Evolutionary conservation across 2,329 filamentous ascomycete genomes (phyloP), one percentile per base, ranked within the genome.

Genomic region (Myrmaecium sp.): DNA sequence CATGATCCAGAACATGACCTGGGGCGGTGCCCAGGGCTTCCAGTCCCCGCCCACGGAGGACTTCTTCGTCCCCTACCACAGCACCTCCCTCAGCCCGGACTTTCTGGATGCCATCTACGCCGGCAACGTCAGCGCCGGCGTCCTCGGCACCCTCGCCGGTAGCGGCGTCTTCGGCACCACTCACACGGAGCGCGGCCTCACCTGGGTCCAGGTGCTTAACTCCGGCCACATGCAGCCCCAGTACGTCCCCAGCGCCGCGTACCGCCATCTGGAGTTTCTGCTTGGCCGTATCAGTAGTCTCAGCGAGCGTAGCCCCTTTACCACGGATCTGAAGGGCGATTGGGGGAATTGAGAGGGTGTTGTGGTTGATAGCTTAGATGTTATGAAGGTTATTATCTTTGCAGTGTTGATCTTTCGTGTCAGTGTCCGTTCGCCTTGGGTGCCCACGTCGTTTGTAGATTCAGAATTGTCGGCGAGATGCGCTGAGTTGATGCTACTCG

Each of bases 1-100:
- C 5, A 64, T 65, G 1, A 72, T 84, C 31, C 78, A 86, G 44
- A 83, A 83, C 54, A 80, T 84, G 71, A 83, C 76, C 0, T 86
- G 72, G 70, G 68, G 69, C 30, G 78, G 77, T 4, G 46, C 60
- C 22, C 66, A 76, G 27, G 80, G 79, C 0, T 84, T 86, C 57
- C 65, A 72, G 35, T 44, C 48, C 2, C 48, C 53, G 1, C 79
- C 78, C 0, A 45, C 44, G 2, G 62, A 69, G 27, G 68, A 71
- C 2, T 73, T 80, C 42, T 80, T 67, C 43, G 74, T 83, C 0
- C 77, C 78, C 0, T 72, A 68, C 42, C 68, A 74, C 37, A 41
- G 38, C 2, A n/a, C n/a, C n/a, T n/a, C n/a, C n/a, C n/a, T n/a
- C n/a, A n/a, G n/a, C n/a, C n/a, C n/a, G n/a, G n/a, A n/a, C n/a